Conservation (phyloP, 805 yeast species). For the Cyberlindnera nakhonratchasimensis region DNA sequence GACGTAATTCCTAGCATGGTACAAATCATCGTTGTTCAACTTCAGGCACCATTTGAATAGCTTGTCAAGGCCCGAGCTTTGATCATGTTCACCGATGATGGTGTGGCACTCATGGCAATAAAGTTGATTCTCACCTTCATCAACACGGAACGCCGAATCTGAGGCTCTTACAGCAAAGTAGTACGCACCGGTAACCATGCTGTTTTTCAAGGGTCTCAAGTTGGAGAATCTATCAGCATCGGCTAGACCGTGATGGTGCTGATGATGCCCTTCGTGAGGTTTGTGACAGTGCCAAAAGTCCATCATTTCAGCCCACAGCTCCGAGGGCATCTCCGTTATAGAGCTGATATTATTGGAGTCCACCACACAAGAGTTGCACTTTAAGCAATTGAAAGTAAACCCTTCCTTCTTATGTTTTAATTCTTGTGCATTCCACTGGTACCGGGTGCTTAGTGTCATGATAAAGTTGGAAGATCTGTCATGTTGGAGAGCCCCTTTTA, state of each 20-base stretch:
- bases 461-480: constrained; percentile 22
- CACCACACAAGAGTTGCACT: constrained; percentile 32
- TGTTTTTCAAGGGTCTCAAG: constrained; percentile 40
- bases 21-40: constrained; percentile 34
- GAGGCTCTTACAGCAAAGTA: constrained; percentile 37
- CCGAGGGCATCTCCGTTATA: constrained; percentile 77
- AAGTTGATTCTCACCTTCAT: constrained; percentile 13
- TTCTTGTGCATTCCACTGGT: constrained; percentile 44
- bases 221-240: constrained; percentile 38
- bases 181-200: constrained; percentile 52
- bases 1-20: constrained; percentile 35
- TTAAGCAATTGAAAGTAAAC: constrained; percentile 33
- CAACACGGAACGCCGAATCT: constrained; percentile 6
- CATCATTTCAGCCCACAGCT: constrained; percentile 91
- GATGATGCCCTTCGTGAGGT: constrained; percentile 38
- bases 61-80: constrained; percentile 31
- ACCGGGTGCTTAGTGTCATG: constrained; percentile 21
- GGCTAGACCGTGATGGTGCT: constrained; percentile 3
- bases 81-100: constrained; percentile 40
- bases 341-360: constrained; percentile 31
- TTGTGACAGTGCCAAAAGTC: constrained; percentile 98
- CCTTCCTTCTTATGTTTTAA: constrained; percentile 27
- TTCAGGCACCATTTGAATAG: constrained; percentile 57
- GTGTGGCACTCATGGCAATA: constrained; percentile 38
- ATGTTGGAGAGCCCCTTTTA: not conserved